Evolutionary conservation across 345 rosid genomes (phyloP), one percentile per base, ranked within the genome.

Genomic region (Orychophragmus violaceus): DNA sequence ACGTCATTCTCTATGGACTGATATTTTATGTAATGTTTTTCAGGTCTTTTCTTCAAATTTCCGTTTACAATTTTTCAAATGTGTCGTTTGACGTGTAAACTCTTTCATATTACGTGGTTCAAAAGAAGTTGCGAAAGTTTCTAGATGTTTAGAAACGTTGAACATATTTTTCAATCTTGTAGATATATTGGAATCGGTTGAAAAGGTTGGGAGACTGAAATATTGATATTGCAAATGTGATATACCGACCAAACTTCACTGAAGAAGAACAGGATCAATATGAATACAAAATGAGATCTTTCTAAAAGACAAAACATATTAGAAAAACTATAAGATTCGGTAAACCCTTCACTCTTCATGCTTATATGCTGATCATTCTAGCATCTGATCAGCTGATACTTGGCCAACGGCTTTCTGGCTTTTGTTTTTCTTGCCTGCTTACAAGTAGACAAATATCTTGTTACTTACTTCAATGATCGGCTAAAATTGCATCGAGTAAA

Each of bases 301-400:
- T 37, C 16, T 37, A 37, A 37, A 13, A 5, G 7, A 37, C 45
- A 39, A 5, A 6, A 14, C 6, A n/a, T 39, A 63, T 46, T 46
- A 57, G 27, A 49, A 4, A 12, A 65, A 2, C 54, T 28, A 14
- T 8, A 46, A 29, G 60, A 56, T 57, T 48, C 23, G 9, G 2
- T 24, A 61, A 70, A 59, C 51, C 54, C 13, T n/a, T 14, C 36
- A 16, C 23, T 62, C 30, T 27, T 69, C 8, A 9, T 5, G 25
- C 1, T 2, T 39, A 17, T n/a, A n/a, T n/a, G n/a, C n/a, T 5
- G 45, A 4, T 66, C 56, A 76, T 61, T 76, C 80, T 9, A 71
- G 41, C 80, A 76, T 76, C n/a, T 28, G 55, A 66, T 76, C 76
- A 5, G 67, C 51, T 45, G 79, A 76, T 32, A 8, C 69, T 37